Conservation (phyloP, 306 rosid genomes). For the Trifolium fragiferum region DNA sequence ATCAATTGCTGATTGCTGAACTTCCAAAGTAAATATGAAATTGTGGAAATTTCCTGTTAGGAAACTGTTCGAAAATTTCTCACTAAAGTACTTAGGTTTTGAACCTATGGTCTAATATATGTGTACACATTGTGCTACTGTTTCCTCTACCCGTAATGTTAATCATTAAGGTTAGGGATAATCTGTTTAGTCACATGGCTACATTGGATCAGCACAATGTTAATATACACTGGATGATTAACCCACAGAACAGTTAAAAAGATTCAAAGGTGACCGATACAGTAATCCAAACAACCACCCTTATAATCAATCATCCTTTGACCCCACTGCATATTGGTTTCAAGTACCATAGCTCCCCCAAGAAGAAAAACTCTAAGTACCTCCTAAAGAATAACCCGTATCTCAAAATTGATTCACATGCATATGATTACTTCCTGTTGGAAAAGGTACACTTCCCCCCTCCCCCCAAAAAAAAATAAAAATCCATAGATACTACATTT, state of each 20-base stretch:
- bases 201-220: neutral
- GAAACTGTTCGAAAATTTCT: conserved; percentile 6
- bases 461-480: too few relatives aligned
- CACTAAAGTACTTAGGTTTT: neutral
- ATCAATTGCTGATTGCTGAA: neutral
- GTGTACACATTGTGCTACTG: neutral
- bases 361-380: neutral
- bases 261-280: neutral
- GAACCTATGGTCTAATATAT: neutral
- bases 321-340: neutral
- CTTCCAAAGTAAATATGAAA: conserved; percentile 9
- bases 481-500: neutral
- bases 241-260: conserved; percentile 11
- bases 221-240: neutral
- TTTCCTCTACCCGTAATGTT: neutral
- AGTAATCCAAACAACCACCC: neutral
- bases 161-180: neutral
- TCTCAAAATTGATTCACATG: neutral
- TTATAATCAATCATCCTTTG: neutral
- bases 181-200: neutral
- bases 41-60: neutral
- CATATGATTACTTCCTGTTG: neutral
- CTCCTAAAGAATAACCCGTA: neutral
- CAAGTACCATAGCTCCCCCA: neutral
- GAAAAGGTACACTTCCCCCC: neutral